phyloP scores from a whole-genome alignment of 2,329 filamentous ascomycete genomes.

The Colletotrichum tofieldiae region DNA sequence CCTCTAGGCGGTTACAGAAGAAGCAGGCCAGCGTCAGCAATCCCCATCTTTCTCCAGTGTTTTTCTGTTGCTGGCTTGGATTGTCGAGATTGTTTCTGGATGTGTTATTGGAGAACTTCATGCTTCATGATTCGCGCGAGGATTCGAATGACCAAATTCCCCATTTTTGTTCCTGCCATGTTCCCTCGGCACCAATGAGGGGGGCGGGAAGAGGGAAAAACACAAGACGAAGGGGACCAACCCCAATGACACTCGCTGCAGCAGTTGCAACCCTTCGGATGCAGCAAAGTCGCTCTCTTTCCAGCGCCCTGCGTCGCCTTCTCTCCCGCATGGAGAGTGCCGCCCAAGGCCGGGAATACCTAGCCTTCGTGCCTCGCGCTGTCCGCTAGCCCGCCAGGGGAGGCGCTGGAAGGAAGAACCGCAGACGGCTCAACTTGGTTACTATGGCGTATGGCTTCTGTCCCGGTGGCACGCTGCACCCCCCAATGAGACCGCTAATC shows the following conservation, averaged over 20 bases:
- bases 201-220: neutral
- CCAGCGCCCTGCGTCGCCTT: constrained; percentile 1
- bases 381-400: constrained; percentile 34
- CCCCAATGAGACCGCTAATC: constrained; percentile 35
- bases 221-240: constrained; percentile 33
- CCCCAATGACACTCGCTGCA: constrained; percentile 5
- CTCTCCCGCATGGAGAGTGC: neutral
- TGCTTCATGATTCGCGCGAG: constrained; percentile 37
- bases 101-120: constrained; percentile 13
- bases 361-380: constrained; percentile 35
- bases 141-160: constrained; percentile 37
- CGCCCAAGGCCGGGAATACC: constrained; percentile 27
- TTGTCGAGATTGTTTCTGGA: constrained; percentile 21
- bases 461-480: constrained; percentile 20
- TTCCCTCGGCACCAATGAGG: constrained; percentile 19
- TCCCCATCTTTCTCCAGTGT: constrained; percentile 35
- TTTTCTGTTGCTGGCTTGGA: constrained; percentile 26
- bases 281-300: neutral
- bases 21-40: constrained; percentile 21
- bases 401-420: constrained; percentile 27
- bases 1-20: constrained; percentile 26
- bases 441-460: constrained; percentile 37
- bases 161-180: constrained; percentile 38
- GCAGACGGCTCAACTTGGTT: constrained; percentile 25
- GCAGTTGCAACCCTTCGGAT: neutral